A percentile compares a stretch with the other conserved stretches of the same genome.
These are phyloP conservation scores for Crithidia thermophila DNA, from an alignment of 208 protist genomes.

Conservation along the genomic window DNA sequence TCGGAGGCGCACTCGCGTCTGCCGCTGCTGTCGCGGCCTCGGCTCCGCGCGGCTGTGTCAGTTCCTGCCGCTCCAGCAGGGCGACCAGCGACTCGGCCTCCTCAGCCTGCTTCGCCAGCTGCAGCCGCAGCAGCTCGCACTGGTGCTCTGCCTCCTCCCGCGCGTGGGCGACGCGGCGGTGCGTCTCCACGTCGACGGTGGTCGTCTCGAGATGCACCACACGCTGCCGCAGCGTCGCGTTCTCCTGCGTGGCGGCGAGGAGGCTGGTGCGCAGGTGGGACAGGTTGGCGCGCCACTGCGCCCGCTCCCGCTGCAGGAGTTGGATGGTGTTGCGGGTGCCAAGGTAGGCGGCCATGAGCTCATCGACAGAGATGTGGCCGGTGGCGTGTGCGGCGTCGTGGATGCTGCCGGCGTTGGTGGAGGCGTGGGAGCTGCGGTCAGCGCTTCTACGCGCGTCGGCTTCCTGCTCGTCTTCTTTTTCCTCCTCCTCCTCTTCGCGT, in stretches of 20 bases:
- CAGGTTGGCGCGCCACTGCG: conserved; percentile 21
- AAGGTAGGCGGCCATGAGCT: conserved; percentile 34
- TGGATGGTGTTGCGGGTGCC: conserved; percentile 25
- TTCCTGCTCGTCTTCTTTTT: background rate
- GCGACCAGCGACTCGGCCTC: conserved; percentile 25
- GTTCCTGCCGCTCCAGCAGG: conserved; percentile 9
- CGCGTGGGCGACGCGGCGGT: conserved; percentile 32
- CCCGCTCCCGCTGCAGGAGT: conserved; percentile 45
- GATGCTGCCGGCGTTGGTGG: background rate
- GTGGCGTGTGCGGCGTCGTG: background rate
- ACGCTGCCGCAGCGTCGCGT: conserved; percentile 41
- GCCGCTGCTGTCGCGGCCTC: background rate
- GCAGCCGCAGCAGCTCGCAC: conserved; percentile 32
- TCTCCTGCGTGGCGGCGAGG: conserved; percentile 48
- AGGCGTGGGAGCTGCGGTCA: background rate
- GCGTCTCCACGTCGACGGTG: conserved; percentile 36
- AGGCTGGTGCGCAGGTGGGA: conserved; percentile 32
- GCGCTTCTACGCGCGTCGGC: background rate
- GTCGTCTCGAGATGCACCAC: conserved; percentile 39
- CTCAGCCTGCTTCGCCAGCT: conserved; percentile 33
- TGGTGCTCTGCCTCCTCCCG: conserved; percentile 39
- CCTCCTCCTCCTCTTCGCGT: background rate
- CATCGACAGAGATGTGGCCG: conserved; percentile 7
- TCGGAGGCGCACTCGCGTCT: background rate
- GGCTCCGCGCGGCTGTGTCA: background rate